Base-by-base conservation (phyloP, 2,329 filamentous ascomycete species). In the Diaporthe ampelina region DNA sequence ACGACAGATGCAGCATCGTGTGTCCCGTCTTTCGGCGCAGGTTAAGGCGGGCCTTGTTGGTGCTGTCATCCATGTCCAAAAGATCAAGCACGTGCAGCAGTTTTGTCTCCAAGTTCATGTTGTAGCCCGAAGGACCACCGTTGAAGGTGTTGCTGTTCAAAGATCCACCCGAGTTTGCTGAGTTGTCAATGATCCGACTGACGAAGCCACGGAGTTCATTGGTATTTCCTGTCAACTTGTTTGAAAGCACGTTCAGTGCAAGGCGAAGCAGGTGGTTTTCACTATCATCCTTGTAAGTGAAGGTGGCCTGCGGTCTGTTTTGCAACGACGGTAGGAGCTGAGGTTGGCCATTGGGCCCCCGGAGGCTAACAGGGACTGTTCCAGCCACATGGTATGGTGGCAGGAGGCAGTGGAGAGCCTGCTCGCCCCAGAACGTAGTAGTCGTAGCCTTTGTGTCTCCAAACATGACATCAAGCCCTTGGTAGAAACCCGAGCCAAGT, bases 391-490 rank as follows among this genome's bases (percentile, higher is more conserved):
- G 83, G 17, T 92, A 91, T 5, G 94, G 94, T 6, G 94, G 94
- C 13, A 95, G 86, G 59, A 95, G 86, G 78, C 94, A 96, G 70
- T 95, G 93, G 26, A 97, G 85, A n/a, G 93, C 93, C 74, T 92
- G 92, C 76, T 94, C 90, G 58, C 94, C 93, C 93, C 94, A 96
- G 81, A 90, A 97, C 0, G 93, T 94, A 1, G 94, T 95, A 0
- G 93, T 94, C 0, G 93, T 88, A 1, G 90, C 89, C 77, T 86
- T 88, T 63, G 87, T 84, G 45, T 88, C 85, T 29, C 95, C 95
- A 81, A 98, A 98, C 83, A 95, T 93, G 72, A 98, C 94, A 76
- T 95, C 94, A 76, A 97, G 88, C 1, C 83, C 93, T 76, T 89
- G 92, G 77, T 91, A 92, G 81, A 98, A 97, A 19, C 92, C 91